Evolutionary conservation across 495 filamentous ascomycete genomes (phyloP), one percentile per base, ranked within the genome.

Genomic region (Penicillium bovifimosum): DNA sequence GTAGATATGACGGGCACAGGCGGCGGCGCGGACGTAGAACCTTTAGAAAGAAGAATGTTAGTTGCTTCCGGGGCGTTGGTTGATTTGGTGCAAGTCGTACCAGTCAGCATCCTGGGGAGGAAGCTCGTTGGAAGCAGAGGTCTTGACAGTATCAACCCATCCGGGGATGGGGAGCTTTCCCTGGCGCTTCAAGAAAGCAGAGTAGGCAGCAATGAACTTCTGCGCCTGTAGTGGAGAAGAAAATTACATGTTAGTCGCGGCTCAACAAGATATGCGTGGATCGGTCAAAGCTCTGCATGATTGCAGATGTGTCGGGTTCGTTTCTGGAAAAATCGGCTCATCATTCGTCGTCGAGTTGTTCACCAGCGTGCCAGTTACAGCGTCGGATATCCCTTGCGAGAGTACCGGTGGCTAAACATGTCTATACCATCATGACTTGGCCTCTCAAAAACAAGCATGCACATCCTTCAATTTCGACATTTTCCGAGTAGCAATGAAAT

Each of bases 101-200:
- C 91, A 96, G 81, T 96, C 91, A 66, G 88, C 86, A 68, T 87
- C 87, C 84, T 96, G 92, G 66, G 92, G 92, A 64, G 92, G 92
- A 60, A 97, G 88, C 80, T 97, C 92, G 77, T 96, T 96, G 72
- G 86, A 86, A 71, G 84, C 80, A 53, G 89, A 91, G 62, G 92
- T 96, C 85, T 97, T 97, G 80, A 97, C 92, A 69, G 92, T 96
- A 70, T 97, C 92, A 74, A 95, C 90, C 92, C 92, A 97, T 76
- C 91, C 91, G 68, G 91, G 91, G 65, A 96, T 95, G 67, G 88
- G 90, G 61, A 97, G 90, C 81, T 96, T 96, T 71, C 92, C 92
- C 81, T 96, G 92, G 68, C 92, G 85, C 86, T 97, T 97, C 82
- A 97, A 76, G 83, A 97, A 97, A 73, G 85, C 90, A 63, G 91